Conservation (phyloP, 306 rosid species). For the Ammopiptanthus mongolicus region DNA sequence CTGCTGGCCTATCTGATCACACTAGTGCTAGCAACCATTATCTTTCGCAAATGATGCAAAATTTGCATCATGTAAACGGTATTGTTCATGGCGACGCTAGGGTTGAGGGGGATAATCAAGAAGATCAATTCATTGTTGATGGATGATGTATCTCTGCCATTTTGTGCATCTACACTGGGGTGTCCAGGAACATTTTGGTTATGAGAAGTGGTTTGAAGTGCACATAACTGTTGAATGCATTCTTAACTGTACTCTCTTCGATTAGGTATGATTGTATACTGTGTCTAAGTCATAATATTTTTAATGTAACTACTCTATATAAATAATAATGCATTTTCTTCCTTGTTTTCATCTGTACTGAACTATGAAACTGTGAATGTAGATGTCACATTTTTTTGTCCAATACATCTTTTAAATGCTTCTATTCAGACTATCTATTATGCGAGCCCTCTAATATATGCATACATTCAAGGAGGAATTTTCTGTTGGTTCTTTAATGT, state of each 20-base stretch:
- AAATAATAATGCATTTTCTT: conserved; percentile 31
- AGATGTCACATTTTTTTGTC: conserved; percentile 33
- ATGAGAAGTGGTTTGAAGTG: conserved; percentile 33
- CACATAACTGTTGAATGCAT: conserved; percentile 48
- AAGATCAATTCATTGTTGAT: conserved; percentile 87
- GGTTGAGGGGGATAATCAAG: conserved; percentile 94
- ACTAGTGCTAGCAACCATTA: conserved; percentile 85
- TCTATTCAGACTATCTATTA: not conserved
- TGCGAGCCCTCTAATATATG: not conserved
- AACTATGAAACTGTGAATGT: conserved; percentile 24
- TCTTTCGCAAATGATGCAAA: conserved; percentile 95
- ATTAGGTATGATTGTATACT: conserved; percentile 44
- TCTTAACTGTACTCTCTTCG: conserved; percentile 34
- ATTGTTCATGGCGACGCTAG: conserved; percentile 77
- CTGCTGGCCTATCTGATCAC: conserved; percentile 79
- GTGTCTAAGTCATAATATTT: conserved; percentile 31
- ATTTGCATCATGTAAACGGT: conserved; percentile 83
- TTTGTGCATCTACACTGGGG: conserved; percentile 20
- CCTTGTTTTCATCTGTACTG: conserved; percentile 13
- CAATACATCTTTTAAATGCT: conserved; percentile 24
- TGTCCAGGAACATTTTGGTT: conserved; percentile 31
- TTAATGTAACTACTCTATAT: conserved; percentile 44
- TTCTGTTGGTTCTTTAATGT: not conserved
- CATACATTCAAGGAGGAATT: not conserved
- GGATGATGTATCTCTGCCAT: conserved; percentile 40